Evolutionary conservation across 352 stramenopile genomes (phyloP).

Genomic region (Phytophthora sansomeana): DNA sequence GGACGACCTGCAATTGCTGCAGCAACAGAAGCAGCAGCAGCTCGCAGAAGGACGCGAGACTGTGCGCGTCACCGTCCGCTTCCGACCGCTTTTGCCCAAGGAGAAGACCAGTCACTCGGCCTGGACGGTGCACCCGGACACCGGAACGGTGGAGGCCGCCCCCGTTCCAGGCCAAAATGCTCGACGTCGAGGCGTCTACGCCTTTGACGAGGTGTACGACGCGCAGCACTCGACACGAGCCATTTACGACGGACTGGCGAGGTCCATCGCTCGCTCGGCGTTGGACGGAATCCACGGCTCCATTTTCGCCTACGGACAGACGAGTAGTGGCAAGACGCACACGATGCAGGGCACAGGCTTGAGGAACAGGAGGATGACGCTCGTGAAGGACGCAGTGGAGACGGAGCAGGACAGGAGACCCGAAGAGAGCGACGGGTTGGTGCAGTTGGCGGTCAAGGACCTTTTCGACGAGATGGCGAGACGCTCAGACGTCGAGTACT

Average conservation of each 20-base stretch:
- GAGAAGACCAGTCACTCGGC: constrained; percentile 41
- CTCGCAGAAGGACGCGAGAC: constrained; percentile 31
- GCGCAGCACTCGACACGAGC: constrained; percentile 49
- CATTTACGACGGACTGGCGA: constrained; percentile 77
- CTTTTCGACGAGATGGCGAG: constrained; percentile 62
- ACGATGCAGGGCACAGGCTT: constrained; percentile 68
- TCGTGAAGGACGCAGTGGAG: constrained; percentile 28
- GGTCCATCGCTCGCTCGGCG: constrained; percentile 71
- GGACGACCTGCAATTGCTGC: constrained; percentile 46
- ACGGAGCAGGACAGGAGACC: constrained; percentile 42
- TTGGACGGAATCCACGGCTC: constrained; percentile 81
- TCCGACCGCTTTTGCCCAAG: constrained; percentile 41
- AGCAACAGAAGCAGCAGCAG: constrained; percentile 15
- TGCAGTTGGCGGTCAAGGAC: constrained; percentile 58
- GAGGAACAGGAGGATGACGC: constrained; percentile 12
- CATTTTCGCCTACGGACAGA: constrained; percentile 88
- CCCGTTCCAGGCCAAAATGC: constrained; percentile 21
- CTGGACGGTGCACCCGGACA: constrained; percentile 46
- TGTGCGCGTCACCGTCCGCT: constrained; percentile 52
- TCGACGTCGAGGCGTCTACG: constrained; percentile 43
- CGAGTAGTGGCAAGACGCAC: constrained; percentile 84
- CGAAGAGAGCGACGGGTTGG: constrained; percentile 44
- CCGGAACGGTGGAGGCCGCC: constrained; percentile 40
- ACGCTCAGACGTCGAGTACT: constrained; percentile 71
- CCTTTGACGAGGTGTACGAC: constrained; percentile 65